phyloP scores from a whole-genome alignment of 2,329 filamentous ascomycete species.

The Pseudocercospora crystallina region DNA sequence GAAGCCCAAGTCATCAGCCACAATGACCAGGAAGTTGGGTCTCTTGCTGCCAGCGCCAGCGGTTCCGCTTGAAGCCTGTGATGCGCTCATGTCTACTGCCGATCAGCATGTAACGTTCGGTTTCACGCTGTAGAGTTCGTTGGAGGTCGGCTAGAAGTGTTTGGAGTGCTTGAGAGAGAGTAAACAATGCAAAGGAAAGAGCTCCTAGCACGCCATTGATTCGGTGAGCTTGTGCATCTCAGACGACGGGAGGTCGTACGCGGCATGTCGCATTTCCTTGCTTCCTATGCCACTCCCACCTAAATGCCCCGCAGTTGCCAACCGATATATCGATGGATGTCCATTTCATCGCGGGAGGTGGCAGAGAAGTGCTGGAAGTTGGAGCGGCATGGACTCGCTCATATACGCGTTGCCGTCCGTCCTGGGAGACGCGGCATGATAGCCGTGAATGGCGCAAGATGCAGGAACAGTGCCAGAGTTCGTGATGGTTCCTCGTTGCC shows the following conservation, averaged over 20 bases:
- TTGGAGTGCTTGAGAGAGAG: not conserved
- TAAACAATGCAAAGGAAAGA: not conserved
- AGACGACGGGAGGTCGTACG: not conserved
- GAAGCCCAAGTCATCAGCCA: slow-evolving; percentile 31
- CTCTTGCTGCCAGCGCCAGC: slow-evolving; percentile 40
- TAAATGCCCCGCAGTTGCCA: too few species aligned
- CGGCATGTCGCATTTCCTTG: not conserved
- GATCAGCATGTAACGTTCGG: slow-evolving; percentile 24
- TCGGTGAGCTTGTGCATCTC: not conserved
- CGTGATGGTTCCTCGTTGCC: too few species aligned
- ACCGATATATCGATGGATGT: too few species aligned
- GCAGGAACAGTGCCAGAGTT: too few species aligned
- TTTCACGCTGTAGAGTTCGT: too few species aligned
- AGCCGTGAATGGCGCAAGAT: too few species aligned
- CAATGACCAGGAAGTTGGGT: slow-evolving; percentile 60
- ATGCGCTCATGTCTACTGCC: slow-evolving; percentile 31
- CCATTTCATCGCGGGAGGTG: too few species aligned
- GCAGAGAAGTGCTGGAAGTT: too few species aligned
- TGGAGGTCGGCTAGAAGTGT: not conserved
- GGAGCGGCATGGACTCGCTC: too few species aligned
- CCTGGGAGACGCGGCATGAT: too few species aligned
- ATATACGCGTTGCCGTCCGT: too few species aligned
- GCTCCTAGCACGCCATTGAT: not conserved
- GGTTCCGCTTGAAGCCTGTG: slow-evolving; percentile 32
- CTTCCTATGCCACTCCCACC: too few species aligned